Percentiles rank a stretch among this genome's conserved stretches.
phyloP scores from a whole-genome alignment of 2,329 filamentous ascomycete genomes.

The Fusarium sublunatum region DNA sequence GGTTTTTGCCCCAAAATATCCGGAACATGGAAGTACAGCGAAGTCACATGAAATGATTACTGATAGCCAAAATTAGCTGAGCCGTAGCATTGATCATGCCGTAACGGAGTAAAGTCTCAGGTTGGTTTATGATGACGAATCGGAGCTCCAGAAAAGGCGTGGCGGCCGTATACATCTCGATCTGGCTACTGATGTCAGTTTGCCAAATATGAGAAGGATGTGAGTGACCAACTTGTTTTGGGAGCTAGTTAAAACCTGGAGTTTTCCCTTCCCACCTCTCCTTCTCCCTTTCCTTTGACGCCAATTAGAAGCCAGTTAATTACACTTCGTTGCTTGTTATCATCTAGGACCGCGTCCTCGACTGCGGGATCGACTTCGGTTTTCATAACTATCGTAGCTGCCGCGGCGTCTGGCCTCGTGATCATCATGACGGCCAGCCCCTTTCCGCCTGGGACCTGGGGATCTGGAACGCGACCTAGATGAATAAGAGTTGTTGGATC shows the following conservation, averaged over 20 bases:
- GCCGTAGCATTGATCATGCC: slow-evolving; percentile 16
- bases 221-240: slow-evolving; percentile 41
- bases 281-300: slow-evolving; percentile 31
- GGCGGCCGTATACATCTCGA: slow-evolving; percentile 33
- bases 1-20: slow-evolving; percentile 8
- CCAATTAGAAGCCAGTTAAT: slow-evolving; percentile 37
- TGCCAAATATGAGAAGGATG: slow-evolving; percentile 31
- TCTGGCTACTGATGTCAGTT: slow-evolving; percentile 41
- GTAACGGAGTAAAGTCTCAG: slow-evolving; percentile 29
- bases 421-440: slow-evolving; percentile 49
- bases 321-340: slow-evolving; percentile 27
- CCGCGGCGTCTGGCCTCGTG: slow-evolving; percentile 55
- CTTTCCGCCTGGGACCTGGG: slow-evolving; percentile 51
- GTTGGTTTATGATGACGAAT: slow-evolving; percentile 26
- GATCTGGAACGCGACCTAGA: slow-evolving; percentile 63
- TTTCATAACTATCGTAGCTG: slow-evolving; percentile 59
- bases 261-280: slow-evolving; percentile 8
- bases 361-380: slow-evolving; percentile 56
- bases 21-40: slow-evolving; percentile 13
- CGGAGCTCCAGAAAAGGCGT: slow-evolving; percentile 22
- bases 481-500: slow-evolving; percentile 58
- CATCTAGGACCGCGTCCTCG: slow-evolving; percentile 52
- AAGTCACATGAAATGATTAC: slow-evolving; percentile 28
- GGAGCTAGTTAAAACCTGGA: slow-evolving; percentile 36
- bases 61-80: slow-evolving; percentile 14